Evolutionary conservation across 805 yeast species (phyloP).

Genomic region (Blastobotrys chiropterorum): DNA sequence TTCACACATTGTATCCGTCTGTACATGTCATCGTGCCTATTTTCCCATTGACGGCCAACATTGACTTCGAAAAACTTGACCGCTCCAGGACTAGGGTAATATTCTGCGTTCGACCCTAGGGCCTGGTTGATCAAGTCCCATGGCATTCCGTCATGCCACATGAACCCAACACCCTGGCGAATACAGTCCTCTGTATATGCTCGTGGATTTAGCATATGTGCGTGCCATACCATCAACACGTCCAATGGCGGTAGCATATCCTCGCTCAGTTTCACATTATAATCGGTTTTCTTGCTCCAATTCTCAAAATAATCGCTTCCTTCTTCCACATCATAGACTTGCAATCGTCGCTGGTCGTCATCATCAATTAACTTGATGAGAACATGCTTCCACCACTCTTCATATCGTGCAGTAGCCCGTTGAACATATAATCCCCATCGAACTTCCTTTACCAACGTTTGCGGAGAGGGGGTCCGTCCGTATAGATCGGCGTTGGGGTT

Average conservation of each 20-base stretch:
- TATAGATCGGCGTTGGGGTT: background rate
- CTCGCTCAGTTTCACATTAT: background rate
- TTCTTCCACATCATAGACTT: background rate
- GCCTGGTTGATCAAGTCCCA: constrained; percentile 6
- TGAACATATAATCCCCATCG: constrained; percentile 13
- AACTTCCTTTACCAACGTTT: constrained; percentile 4
- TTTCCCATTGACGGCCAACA: background rate
- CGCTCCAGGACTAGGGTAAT: background rate
- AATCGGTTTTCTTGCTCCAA: background rate
- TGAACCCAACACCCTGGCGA: constrained; percentile 5
- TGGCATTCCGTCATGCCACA: constrained; percentile 5
- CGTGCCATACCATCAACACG: constrained; percentile 23
- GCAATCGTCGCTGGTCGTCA: background rate
- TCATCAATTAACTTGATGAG: background rate
- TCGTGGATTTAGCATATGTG: constrained; percentile 20
- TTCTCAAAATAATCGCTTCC: background rate
- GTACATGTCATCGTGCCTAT: constrained; percentile 1
- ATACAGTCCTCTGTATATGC: constrained; percentile 19
- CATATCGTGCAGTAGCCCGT: constrained; percentile 13
- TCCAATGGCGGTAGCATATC: constrained; percentile 17
- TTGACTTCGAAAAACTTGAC: background rate
- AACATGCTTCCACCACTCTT: constrained; percentile 13
- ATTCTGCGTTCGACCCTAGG: background rate
- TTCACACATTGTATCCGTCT: constrained; percentile 3
- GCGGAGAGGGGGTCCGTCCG: background rate